phyloP scores from a whole-genome alignment of 1,284 basidiomycete species.

The Moesziomyces sp. region DNA sequence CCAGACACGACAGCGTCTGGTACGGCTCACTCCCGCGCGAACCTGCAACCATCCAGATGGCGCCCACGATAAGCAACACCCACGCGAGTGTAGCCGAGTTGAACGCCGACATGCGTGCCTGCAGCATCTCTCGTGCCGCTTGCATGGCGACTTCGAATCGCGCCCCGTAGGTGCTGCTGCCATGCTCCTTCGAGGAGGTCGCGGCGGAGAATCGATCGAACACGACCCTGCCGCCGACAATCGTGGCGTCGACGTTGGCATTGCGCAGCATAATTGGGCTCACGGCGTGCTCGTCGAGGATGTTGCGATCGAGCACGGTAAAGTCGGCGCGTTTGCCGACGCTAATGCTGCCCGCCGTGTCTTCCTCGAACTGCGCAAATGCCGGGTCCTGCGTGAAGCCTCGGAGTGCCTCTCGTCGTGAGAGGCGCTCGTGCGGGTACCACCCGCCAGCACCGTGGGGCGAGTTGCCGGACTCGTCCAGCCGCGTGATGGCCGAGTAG shows the following conservation, averaged over 20 bases:
- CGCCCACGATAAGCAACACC: slow-evolving; percentile 6
- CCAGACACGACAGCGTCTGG: slow-evolving; percentile 31
- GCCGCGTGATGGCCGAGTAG: slow-evolving; percentile 83
- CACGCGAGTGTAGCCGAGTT: slow-evolving; percentile 6
- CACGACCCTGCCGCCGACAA: slow-evolving; percentile 79
- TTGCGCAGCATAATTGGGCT: slow-evolving; percentile 75
- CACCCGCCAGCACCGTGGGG: slow-evolving; percentile 78
- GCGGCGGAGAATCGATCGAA: slow-evolving; percentile 71
- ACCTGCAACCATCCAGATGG: slow-evolving; percentile 8
- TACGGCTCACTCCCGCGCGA: slow-evolving; percentile 20
- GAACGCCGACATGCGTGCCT: neutral
- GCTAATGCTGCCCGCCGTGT: slow-evolving; percentile 73
- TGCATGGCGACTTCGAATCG: neutral
- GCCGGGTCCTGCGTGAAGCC: slow-evolving; percentile 88
- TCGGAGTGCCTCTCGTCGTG: slow-evolving; percentile 74
- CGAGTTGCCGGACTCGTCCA: slow-evolving; percentile 77
- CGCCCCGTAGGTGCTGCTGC: neutral
- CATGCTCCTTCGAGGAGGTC: neutral
- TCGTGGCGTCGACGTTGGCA: slow-evolving; percentile 79
- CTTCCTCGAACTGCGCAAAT: slow-evolving; percentile 83
- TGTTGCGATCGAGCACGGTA: slow-evolving; percentile 81
- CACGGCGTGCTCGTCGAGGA: slow-evolving; percentile 73
- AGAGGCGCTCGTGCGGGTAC: slow-evolving; percentile 78
- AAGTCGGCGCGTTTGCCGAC: slow-evolving; percentile 86
- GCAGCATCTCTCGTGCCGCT: neutral